These are phyloP conservation scores for Fraxinus greggii DNA, from an alignment of 305 asterid species.

Conservation along the genomic window DNA sequence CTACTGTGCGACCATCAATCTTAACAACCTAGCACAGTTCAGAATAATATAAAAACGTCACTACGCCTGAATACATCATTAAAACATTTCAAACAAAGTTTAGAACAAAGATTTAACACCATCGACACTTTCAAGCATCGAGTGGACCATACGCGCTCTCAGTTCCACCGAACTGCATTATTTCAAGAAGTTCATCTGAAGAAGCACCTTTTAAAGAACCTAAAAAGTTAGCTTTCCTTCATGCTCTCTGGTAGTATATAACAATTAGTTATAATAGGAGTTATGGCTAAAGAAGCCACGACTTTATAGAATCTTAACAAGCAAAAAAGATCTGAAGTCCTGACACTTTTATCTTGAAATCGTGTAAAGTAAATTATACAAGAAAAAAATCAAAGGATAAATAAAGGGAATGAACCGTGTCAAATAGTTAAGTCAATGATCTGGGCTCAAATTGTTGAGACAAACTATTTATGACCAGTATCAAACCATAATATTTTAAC, in stretches of 20 bases:
- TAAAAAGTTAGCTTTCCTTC: background rate
- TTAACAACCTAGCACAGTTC: conserved; percentile 51
- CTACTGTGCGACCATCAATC: conserved; percentile 72
- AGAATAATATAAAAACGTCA: conserved; percentile 4
- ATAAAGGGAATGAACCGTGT: background rate
- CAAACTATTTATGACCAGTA: background rate
- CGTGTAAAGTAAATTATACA: background rate
- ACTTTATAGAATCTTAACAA: background rate
- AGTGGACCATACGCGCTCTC: background rate
- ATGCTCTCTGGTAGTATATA: background rate
- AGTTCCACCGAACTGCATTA: background rate
- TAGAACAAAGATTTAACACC: background rate
- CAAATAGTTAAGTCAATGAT: background rate
- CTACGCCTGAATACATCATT: background rate
- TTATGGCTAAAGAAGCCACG: background rate
- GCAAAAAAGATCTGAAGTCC: background rate
- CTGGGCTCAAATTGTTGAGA: background rate
- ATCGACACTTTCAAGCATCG: background rate
- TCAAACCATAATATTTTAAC: background rate
- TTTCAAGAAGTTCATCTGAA: background rate
- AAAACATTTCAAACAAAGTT: background rate
- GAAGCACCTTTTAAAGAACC: background rate
- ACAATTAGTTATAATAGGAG: background rate
- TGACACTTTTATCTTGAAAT: background rate
- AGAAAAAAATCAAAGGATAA: background rate